Conservation (phyloP, 1,139 yeast genomes). For the Candida smagusa region DNA sequence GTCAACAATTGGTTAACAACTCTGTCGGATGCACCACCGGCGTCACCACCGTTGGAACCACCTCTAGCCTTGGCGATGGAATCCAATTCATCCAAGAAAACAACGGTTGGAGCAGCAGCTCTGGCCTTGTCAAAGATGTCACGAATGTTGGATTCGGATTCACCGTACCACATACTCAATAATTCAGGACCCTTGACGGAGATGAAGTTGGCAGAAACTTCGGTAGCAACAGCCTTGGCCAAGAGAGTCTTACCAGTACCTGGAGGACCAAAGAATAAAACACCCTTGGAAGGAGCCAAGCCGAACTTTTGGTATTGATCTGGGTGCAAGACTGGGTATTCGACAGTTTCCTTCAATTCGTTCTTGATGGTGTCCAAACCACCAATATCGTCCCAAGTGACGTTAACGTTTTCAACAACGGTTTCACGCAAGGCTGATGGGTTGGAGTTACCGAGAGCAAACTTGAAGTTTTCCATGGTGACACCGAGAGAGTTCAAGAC, state of each 20-base stretch:
- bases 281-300: slow-evolving; percentile 96
- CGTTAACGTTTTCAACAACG: slow-evolving; percentile 96
- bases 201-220: slow-evolving; percentile 91
- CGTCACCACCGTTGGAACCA: slow-evolving; percentile 76
- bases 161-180: slow-evolving; percentile 99
- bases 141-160: slow-evolving; percentile 94
- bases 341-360: slow-evolving; percentile 97
- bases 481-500: slow-evolving; percentile 94
- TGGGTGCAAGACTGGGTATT: slow-evolving; percentile 97
- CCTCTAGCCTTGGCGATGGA: slow-evolving; percentile 98
- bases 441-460: slow-evolving; percentile 95
- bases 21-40: slow-evolving; percentile 98
- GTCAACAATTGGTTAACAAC: slow-evolving; percentile 97
- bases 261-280: slow-evolving; percentile 97
- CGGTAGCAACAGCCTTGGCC: slow-evolving; percentile 97
- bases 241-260: slow-evolving; percentile 98
- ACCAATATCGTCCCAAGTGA: slow-evolving; percentile 97
- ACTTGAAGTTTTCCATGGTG: slow-evolving; percentile 97
- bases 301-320: slow-evolving; percentile 98
- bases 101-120: slow-evolving; percentile 98
- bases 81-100: slow-evolving; percentile 94
- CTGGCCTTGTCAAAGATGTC: slow-evolving; percentile 97
- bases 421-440: slow-evolving; percentile 99
- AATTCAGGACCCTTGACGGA: slow-evolving; percentile 96
- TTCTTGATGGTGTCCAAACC: slow-evolving; percentile 93